A percentile compares a stretch with the other conserved stretches of the same genome.
Evolutionary conservation across 2,329 filamentous ascomycete species (phyloP).

Genomic region (Colletotrichum zoysiae): DNA sequence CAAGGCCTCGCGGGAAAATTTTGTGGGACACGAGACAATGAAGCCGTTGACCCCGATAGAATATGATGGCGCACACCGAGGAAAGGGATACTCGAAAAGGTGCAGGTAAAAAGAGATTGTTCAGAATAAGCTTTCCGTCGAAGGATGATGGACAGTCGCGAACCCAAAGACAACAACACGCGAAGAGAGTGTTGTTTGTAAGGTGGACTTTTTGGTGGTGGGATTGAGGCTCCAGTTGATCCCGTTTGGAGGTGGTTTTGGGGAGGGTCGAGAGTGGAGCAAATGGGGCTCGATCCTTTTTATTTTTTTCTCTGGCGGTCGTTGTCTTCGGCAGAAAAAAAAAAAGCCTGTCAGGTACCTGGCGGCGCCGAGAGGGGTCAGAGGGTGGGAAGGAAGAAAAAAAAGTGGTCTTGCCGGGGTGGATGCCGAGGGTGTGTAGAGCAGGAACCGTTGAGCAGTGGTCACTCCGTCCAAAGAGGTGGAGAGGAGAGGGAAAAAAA

Average conservation of each 20-base stretch:
- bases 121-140: slow-evolving; percentile 29
- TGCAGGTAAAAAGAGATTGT: slow-evolving; percentile 17
- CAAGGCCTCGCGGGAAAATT: slow-evolving; percentile 34
- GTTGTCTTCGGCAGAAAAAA: slow-evolving; percentile 33
- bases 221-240: slow-evolving; percentile 45
- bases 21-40: slow-evolving; percentile 41
- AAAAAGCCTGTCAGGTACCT: slow-evolving; percentile 40
- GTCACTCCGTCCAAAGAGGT: slow-evolving; percentile 40
- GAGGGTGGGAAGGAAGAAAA: slow-evolving; percentile 21
- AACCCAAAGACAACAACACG: slow-evolving; percentile 41
- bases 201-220: slow-evolving; percentile 42
- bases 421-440: slow-evolving; percentile 39
- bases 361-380: slow-evolving; percentile 32
- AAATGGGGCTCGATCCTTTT: slow-evolving; percentile 42
- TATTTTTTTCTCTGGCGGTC: slow-evolving; percentile 40
- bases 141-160: slow-evolving; percentile 40
- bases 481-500: slow-evolving; percentile 31
- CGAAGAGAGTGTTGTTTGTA: slow-evolving; percentile 40
- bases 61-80: slow-evolving; percentile 25
- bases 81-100: slow-evolving; percentile 24
- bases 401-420: slow-evolving; percentile 39
- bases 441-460: slow-evolving; percentile 41
- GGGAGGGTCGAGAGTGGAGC: slow-evolving; percentile 43
- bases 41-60: slow-evolving; percentile 34
- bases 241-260: slow-evolving; percentile 44